Conservation (phyloP, 176 grass and related monocot species). For the Oryza longistaminata region DNA sequence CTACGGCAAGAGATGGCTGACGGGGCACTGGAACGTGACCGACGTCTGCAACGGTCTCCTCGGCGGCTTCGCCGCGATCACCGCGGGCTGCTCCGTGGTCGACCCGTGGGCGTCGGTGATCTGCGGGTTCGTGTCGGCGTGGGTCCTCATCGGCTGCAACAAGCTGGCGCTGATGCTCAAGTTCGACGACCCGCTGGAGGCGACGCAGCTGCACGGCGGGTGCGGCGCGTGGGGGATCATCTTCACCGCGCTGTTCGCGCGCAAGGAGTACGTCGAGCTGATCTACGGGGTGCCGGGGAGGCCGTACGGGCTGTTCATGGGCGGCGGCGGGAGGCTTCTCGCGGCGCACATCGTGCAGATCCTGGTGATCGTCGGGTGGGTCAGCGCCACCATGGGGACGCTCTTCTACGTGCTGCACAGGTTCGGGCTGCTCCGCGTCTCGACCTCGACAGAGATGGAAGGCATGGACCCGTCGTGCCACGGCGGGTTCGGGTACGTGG, state of each 20-base stretch:
- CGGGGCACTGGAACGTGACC: constrained; percentile 28
- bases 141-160: constrained; percentile 39
- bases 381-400: constrained; percentile 33
- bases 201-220: constrained; percentile 37
- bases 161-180: not conserved
- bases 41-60: constrained; percentile 38
- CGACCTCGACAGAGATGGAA: constrained; percentile 4
- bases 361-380: constrained; percentile 26
- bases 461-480: constrained; percentile 45
- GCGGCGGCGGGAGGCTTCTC: constrained; percentile 41
- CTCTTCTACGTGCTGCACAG: constrained; percentile 44
- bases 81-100: constrained; percentile 34
- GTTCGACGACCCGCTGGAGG: constrained; percentile 35
- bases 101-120: constrained; percentile 42
- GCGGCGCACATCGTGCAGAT: constrained; percentile 34
- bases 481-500: constrained; percentile 36
- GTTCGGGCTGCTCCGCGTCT: constrained; percentile 35
- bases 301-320: constrained; percentile 45
- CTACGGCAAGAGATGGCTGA: constrained; percentile 25
- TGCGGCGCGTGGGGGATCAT: constrained; percentile 40
- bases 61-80: constrained; percentile 35
- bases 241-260: constrained; percentile 38
- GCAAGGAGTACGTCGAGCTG: constrained; percentile 1
- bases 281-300: constrained; percentile 4
- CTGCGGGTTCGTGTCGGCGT: constrained; percentile 42